Conservation (phyloP, 2,329 filamentous ascomycete species). For the Fusarium camptoceras region DNA sequence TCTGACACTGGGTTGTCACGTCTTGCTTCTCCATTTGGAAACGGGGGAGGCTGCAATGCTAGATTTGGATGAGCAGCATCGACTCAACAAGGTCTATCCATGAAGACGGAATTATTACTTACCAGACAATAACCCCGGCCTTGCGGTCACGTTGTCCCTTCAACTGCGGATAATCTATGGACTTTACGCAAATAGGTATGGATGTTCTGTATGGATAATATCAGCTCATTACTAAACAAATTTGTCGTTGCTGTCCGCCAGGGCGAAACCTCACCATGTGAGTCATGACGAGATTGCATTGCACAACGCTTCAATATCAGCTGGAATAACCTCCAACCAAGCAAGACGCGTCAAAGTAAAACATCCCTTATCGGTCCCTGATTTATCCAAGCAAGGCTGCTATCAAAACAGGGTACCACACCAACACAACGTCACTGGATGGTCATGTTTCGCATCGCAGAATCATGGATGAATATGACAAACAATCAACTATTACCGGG, state of each 20-base stretch:
- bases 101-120: conserved; percentile 11
- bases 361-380: conserved; percentile 26
- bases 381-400: conserved; percentile 21
- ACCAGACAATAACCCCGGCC: conserved; percentile 18
- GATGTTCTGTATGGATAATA: neutral
- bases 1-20: conserved; percentile 36
- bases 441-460: conserved; percentile 23
- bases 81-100: conserved; percentile 27
- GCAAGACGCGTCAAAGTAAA: conserved; percentile 34
- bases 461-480: conserved; percentile 11
- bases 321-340: conserved; percentile 6
- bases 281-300: conserved; percentile 30
- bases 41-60: conserved; percentile 23
- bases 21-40: conserved; percentile 39
- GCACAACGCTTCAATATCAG: conserved; percentile 8
- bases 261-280: conserved; percentile 28
- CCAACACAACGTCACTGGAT: conserved; percentile 37
- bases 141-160: conserved; percentile 30
- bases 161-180: conserved; percentile 8
- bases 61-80: conserved; percentile 28
- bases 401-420: conserved; percentile 19
- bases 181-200: neutral
- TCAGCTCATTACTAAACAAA: conserved; percentile 9
- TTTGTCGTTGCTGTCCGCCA: conserved; percentile 13
- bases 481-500: conserved; percentile 23